Evolutionary conservation across 495 filamentous ascomycete species (phyloP).

Genomic region (Aspergillus cristatus): DNA sequence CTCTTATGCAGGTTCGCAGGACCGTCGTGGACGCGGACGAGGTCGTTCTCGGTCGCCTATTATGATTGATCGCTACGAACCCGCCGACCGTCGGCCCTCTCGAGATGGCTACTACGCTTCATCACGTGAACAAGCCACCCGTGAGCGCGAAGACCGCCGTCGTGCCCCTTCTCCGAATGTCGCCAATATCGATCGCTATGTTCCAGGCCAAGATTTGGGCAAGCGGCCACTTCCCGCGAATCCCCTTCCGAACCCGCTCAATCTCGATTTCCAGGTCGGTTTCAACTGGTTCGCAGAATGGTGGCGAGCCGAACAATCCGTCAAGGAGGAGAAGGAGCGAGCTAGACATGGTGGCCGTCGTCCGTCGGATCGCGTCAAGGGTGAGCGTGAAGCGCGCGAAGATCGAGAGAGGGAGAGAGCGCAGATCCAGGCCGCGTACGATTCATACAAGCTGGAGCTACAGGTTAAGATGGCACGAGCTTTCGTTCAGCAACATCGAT

Average conservation of each 20-base stretch:
- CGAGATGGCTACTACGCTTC: conserved; percentile 43
- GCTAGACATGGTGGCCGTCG: conserved; percentile 63
- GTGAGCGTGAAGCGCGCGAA: conserved; percentile 68
- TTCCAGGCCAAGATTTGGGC: conserved; percentile 68
- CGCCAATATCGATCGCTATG: conserved; percentile 87
- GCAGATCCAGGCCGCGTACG: conserved; percentile 86
- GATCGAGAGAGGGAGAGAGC: conserved; percentile 84
- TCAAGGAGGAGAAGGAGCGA: conserved; percentile 82
- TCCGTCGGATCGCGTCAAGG: conserved; percentile 59
- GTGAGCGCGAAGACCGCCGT: conserved; percentile 60
- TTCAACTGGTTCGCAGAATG: conserved; percentile 97
- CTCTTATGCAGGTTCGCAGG: conserved; percentile 28
- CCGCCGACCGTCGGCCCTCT: conserved; percentile 42
- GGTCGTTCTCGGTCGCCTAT: conserved; percentile 63
- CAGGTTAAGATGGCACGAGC: conserved; percentile 80
- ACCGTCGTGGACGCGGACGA: conserved; percentile 38
- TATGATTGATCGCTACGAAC: conserved; percentile 64
- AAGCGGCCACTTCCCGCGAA: conserved; percentile 55
- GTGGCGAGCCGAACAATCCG: conserved; percentile 79
- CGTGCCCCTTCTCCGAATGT: conserved; percentile 52
- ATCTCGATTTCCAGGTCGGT: conserved; percentile 84
- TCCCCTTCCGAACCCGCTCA: conserved; percentile 71
- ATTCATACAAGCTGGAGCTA: conserved; percentile 86
- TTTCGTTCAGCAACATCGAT: conserved; percentile 85
- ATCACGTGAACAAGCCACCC: conserved; percentile 57